Evolutionary conservation across 805 yeast species (phyloP).

Genomic region (Yarrowia bubula): DNA sequence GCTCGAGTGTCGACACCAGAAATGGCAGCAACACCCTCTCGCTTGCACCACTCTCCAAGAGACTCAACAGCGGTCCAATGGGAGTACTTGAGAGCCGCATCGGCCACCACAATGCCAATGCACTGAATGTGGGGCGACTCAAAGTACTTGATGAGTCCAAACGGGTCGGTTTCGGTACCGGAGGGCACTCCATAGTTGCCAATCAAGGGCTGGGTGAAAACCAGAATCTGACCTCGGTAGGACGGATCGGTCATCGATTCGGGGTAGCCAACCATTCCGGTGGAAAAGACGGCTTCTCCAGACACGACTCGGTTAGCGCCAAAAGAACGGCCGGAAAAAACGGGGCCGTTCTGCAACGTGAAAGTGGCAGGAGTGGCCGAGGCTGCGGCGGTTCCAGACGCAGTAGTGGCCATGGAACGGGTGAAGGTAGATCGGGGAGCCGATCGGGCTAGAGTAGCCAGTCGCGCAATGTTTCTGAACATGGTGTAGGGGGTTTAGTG

Average conservation of each 20-base stretch:
- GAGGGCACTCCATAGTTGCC: constrained; percentile 99
- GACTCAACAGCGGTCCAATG: constrained; percentile 99
- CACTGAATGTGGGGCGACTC: constrained; percentile 92
- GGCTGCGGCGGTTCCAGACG: constrained; percentile 12
- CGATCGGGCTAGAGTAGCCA: constrained; percentile 26
- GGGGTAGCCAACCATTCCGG: constrained; percentile 97
- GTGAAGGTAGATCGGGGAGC: constrained; percentile 5
- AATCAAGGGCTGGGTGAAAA: constrained; percentile 93
- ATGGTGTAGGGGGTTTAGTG: constrained; percentile 9
- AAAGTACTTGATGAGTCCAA: constrained; percentile 79
- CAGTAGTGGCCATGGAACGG: constrained; percentile 15
- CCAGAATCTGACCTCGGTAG: constrained; percentile 93
- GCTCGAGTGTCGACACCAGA: constrained; percentile 98
- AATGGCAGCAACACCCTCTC: constrained; percentile 94
- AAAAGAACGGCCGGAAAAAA: constrained; percentile 88
- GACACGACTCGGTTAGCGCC: constrained; percentile 91
- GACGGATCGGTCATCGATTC: constrained; percentile 99
- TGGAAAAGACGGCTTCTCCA: constrained; percentile 98
- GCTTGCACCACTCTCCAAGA: constrained; percentile 90
- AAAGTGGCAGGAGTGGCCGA: constrained; percentile 70
- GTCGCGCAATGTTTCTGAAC: constrained; percentile 23
- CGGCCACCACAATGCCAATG: constrained; percentile 93
- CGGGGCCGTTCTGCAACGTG: constrained; percentile 89
- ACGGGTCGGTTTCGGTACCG: constrained; percentile 74
- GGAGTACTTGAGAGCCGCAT: constrained; percentile 92